A percentile compares a stretch with the other conserved stretches of the same genome.
phyloP scores from a whole-genome alignment of 140 eudicot species.

The Cichorium intybus region DNA sequence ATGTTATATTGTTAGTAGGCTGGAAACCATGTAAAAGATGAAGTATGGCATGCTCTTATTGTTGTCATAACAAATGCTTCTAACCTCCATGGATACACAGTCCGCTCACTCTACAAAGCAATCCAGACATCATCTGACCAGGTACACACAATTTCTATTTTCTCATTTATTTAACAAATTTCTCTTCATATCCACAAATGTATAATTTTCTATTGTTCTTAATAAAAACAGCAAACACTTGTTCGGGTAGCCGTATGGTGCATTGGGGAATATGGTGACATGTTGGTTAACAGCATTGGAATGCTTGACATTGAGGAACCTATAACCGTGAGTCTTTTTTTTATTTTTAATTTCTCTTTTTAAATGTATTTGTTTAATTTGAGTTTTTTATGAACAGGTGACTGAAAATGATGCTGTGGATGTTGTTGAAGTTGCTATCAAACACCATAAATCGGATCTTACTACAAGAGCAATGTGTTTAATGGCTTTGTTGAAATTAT shows the following conservation, averaged over 20 bases:
- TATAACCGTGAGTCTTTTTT: conserved; percentile 71
- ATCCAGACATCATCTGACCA: conserved; percentile 76
- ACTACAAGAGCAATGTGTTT: conserved; percentile 91
- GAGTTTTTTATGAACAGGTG: conserved; percentile 52
- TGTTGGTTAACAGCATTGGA: conserved; percentile 76
- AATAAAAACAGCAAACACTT: conserved; percentile 67
- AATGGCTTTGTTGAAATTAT: conserved; percentile 82
- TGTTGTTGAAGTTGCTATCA: conserved; percentile 68
- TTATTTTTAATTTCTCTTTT: not conserved
- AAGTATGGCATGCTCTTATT: conserved; percentile 94
- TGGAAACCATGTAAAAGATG: conserved; percentile 96
- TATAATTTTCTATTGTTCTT: conserved; percentile 12
- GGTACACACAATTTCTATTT: conserved; percentile 38
- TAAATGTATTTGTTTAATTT: conserved; percentile 1
- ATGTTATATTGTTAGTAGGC: conserved; percentile 67
- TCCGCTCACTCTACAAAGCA: conserved; percentile 66
- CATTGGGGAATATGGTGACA: conserved; percentile 97
- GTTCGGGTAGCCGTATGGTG: conserved; percentile 98
- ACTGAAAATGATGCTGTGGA: conserved; percentile 93
- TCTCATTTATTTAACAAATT: no score
- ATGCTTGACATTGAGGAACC: conserved; percentile 86
- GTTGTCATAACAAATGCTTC: conserved; percentile 90
- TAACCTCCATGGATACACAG: conserved; percentile 88
- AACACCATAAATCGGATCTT: conserved; percentile 67
- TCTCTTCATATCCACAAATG: not conserved